These are phyloP conservation scores for Monosporascus sp. DNA, from an alignment of 2,329 filamentous ascomycete species.

Conservation along the genomic window DNA sequence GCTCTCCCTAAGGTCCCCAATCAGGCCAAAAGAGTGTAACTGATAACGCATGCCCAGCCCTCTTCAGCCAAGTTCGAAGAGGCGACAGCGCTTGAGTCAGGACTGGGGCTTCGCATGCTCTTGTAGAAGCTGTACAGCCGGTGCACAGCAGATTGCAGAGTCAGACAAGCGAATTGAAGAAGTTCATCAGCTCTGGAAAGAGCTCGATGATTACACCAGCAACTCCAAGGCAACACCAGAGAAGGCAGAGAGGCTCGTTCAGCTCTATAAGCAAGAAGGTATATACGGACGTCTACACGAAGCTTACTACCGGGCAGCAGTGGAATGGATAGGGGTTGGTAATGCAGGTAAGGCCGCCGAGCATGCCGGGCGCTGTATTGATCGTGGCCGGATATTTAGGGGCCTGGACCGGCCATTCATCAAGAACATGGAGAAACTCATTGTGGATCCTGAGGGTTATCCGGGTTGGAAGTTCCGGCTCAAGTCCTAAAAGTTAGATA, in stretches of 20 bases:
- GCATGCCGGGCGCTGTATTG: slow-evolving; percentile 24
- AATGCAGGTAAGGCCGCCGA: slow-evolving; percentile 23
- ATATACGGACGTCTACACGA: slow-evolving; percentile 25
- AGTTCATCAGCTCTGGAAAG: slow-evolving; percentile 24
- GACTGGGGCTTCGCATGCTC: slow-evolving; percentile 34
- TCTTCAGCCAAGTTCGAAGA: slow-evolving; percentile 24
- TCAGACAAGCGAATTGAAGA: slow-evolving; percentile 29
- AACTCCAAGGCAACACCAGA: slow-evolving; percentile 21
- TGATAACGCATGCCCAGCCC: slow-evolving; percentile 17
- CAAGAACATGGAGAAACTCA: slow-evolving; percentile 28
- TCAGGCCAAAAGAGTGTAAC: not conserved
- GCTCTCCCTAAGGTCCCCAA: not conserved
- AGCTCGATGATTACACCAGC: slow-evolving; percentile 29
- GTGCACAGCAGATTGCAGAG: slow-evolving; percentile 17
- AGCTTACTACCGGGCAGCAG: slow-evolving; percentile 32
- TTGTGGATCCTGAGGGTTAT: slow-evolving; percentile 20
- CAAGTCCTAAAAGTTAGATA: not conserved
- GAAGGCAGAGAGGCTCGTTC: slow-evolving; percentile 32
- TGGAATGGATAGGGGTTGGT: slow-evolving; percentile 34
- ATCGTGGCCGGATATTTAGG: slow-evolving; percentile 23
- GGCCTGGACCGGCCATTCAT: slow-evolving; percentile 25
- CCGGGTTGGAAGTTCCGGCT: slow-evolving; percentile 10
- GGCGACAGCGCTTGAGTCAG: slow-evolving; percentile 23
- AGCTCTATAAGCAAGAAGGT: slow-evolving; percentile 30
- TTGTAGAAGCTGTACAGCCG: slow-evolving; percentile 29